Percentiles rank a stretch among this genome's conserved stretches.
phyloP scores from a whole-genome alignment of 2,329 filamentous ascomycete species.

The Trichoderma pleuroti region DNA sequence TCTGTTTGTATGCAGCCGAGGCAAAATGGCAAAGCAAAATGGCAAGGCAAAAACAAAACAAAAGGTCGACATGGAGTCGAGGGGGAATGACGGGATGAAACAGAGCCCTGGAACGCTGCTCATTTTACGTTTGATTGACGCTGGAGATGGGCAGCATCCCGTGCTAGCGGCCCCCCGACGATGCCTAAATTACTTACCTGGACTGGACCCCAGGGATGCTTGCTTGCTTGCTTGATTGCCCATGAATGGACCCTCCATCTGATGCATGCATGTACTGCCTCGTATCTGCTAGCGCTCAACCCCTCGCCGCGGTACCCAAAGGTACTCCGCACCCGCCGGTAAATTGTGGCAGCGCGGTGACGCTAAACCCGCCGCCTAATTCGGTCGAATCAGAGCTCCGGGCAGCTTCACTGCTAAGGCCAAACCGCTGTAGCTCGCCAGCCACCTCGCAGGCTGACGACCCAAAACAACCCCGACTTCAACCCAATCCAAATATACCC shows the following conservation, averaged over 20 bases:
- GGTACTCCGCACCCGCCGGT: conserved; percentile 14
- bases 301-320: background rate
- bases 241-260: background rate
- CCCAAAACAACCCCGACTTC: conserved; percentile 14
- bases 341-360: conserved; percentile 10
- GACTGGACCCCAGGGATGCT: background rate
- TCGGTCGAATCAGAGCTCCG: conserved; percentile 16
- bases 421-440: conserved; percentile 2
- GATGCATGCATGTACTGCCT: background rate
- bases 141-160: background rate
- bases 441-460: conserved; percentile 18
- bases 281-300: background rate
- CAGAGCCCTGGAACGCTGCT: background rate
- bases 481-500: conserved; percentile 20
- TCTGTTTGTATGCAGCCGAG: background rate
- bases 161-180: background rate
- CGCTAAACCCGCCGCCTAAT: conserved; percentile 17
- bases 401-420: conserved; percentile 8
- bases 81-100: background rate
- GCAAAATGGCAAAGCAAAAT: background rate
- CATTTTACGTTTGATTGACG: background rate
- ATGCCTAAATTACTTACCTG: conserved; percentile 7
- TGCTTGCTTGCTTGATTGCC: background rate
- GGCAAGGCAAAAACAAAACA: background rate
- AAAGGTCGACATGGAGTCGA: background rate